Base-by-base conservation (phyloP, 148 eudicot genomes). In the Arbutus unedo region DNA sequence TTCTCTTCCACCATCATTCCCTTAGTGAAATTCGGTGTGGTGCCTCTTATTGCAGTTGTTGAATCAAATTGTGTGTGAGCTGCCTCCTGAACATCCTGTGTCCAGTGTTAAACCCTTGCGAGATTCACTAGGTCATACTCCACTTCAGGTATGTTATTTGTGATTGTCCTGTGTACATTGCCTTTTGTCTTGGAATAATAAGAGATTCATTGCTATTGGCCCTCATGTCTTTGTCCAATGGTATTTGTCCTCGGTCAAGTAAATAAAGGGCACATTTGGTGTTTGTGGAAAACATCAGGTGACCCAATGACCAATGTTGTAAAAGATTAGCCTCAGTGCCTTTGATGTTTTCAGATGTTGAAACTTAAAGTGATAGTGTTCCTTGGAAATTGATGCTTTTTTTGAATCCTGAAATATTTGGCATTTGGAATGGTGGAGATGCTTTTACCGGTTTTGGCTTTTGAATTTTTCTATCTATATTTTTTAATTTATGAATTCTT, bases 31-130 rank as follows among this genome's bases (percentile, higher is more conserved):
- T 51, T 85, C 67, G 31, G 82, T 82, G 86, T 78, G 87, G 16
- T 86, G 76, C 81, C 81, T 49, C 49, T 66, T 79, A 44, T 47
- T 87, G 91, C 89, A 92, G 95, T 78, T 92, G 85, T 79, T 92
- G 85, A 92, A 92, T 84, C 95, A 92, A 85, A 92, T 92, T 82
- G 91, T 93, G 77, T 93, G 93, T 84, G 96, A 93, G 90, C 87
- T 93, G 85, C 96, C 96, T 73, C 87, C 96, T 77, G 93, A 91
- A 74, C 96, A 93, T 76, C 96, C 96, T 79, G 90, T 91, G 66
- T 88, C 93, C 74, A 89, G 81, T 76, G 82, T 84, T 68, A 93
- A 89, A 85, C 96, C 96, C n/a, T 81, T 93, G 16, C 96, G 92
- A 56, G 93, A 93, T 68, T 87, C 90, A 31, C 89, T 93, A 78